Percentiles rank a stretch among this genome's conserved stretches.
phyloP scores from a whole-genome alignment of 2,329 filamentous ascomycete genomes.

The Mycosphaerelloides madeirae region DNA sequence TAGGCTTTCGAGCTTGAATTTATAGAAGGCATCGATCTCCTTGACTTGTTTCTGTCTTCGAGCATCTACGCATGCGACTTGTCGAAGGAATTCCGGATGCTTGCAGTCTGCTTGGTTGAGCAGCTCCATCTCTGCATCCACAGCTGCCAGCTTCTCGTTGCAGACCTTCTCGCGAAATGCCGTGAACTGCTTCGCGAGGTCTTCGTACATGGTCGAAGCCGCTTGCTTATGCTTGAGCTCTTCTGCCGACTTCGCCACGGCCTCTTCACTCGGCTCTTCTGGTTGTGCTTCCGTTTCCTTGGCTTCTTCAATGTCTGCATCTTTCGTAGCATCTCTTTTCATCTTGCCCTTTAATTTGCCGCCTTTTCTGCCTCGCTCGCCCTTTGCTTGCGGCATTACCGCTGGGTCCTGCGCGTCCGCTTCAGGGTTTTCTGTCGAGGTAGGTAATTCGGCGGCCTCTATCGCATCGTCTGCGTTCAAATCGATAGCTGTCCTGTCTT shows the following conservation, averaged over 20 bases:
- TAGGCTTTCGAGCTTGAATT: constrained; percentile 68
- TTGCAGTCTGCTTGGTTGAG: constrained; percentile 56
- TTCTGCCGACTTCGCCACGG: constrained; percentile 48
- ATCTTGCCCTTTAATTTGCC: constrained; percentile 19
- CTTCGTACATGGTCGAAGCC: constrained; percentile 47
- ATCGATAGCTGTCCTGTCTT: constrained; percentile 14
- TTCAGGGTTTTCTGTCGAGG: constrained; percentile 19
- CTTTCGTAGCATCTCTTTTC: constrained; percentile 30
- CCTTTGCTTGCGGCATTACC: constrained; percentile 26
- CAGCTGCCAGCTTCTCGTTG: constrained; percentile 77
- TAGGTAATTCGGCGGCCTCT: constrained; percentile 40
- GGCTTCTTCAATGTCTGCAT: constrained; percentile 10
- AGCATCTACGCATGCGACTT: constrained; percentile 81
- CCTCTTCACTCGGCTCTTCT: constrained; percentile 26
- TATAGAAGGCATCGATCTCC: constrained; percentile 67
- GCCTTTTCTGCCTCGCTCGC: constrained; percentile 43
- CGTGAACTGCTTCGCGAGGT: constrained; percentile 84
- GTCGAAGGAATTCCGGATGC: constrained; percentile 88
- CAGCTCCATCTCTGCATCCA: constrained; percentile 64
- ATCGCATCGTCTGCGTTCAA: constrained; percentile 31
- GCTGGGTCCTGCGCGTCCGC: constrained; percentile 29
- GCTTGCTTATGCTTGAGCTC: constrained; percentile 41
- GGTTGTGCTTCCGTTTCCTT: constrained; percentile 10
- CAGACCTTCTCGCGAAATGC: constrained; percentile 82
- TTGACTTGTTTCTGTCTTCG: constrained; percentile 75